These are phyloP conservation scores for Diaporthe helianthi DNA, from an alignment of 2,329 filamentous ascomycete species.

Conservation along the genomic window DNA sequence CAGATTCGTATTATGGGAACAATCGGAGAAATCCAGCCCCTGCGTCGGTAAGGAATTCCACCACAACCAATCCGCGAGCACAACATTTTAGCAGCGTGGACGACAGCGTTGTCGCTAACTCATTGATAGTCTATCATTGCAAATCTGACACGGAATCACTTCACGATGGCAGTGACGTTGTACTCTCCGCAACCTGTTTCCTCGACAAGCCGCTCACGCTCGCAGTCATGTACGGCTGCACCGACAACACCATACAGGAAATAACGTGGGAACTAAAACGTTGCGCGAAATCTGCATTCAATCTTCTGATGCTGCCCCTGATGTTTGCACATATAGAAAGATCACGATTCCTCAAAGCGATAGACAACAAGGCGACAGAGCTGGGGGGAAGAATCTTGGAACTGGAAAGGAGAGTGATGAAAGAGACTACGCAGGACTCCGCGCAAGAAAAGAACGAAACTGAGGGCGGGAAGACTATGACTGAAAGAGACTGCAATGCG, in stretches of 20 bases:
- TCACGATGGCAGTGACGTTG: conserved; percentile 25
- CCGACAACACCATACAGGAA: not conserved
- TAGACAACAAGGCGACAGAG: conserved; percentile 23
- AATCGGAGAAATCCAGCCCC: conserved; percentile 1
- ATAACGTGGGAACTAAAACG: not conserved
- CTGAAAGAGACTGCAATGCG: conserved; percentile 34
- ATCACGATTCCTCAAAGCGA: conserved; percentile 28
- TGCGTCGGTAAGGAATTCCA: conserved; percentile 28
- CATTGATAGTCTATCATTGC: conserved; percentile 37
- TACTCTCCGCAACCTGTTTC: conserved; percentile 38
- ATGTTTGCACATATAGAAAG: conserved; percentile 37
- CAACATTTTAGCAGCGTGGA: too few relatives aligned
- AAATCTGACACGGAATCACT: conserved; percentile 38
- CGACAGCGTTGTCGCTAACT: too few relatives aligned
- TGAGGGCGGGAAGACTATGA: not conserved
- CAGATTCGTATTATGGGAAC: conserved; percentile 29
- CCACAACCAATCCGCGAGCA: too few relatives aligned
- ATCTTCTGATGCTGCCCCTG: conserved; percentile 38
- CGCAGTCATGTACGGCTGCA: conserved; percentile 38
- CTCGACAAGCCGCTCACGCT: conserved; percentile 30
- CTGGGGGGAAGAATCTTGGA: conserved; percentile 34
- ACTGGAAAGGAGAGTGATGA: conserved; percentile 33
- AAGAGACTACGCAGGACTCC: not conserved
- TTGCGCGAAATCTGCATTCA: conserved; percentile 26
- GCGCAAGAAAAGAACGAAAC: not conserved